Conservation (phyloP, 805 yeast species). For the Cyberlindnera maritima region DNA sequence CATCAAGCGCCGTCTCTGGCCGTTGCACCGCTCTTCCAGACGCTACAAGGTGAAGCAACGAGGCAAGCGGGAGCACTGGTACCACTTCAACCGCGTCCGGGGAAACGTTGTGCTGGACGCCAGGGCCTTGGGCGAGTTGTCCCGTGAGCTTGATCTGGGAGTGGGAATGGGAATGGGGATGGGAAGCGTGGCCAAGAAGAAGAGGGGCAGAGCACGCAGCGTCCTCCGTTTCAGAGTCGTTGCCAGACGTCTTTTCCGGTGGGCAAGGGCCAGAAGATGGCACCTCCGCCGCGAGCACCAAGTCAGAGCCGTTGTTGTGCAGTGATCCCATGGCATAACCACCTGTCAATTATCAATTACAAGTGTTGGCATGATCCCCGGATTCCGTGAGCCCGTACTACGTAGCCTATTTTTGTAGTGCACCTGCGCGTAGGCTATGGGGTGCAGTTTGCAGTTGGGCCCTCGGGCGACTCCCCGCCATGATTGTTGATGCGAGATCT, state of each 20-base stretch:
- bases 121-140: constrained; percentile 16
- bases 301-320: neutral
- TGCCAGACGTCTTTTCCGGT: neutral
- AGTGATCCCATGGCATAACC: neutral
- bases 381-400: no score
- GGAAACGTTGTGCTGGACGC: constrained; percentile 13
- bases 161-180: no score
- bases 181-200: neutral
- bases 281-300: neutral
- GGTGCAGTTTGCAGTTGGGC: no score
- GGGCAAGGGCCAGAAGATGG: constrained; percentile 1
- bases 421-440: neutral
- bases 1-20: constrained; percentile 21
- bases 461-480: neutral
- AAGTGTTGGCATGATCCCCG: no score
- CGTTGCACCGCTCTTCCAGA: constrained; percentile 23
- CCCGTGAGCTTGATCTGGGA: constrained; percentile 8
- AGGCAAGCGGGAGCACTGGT: constrained; percentile 5
- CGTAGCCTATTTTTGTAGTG: neutral
- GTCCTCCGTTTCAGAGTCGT: neutral
- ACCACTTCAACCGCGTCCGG: neutral
- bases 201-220: neutral
- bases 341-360: neutral
- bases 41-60: constrained; percentile 23
- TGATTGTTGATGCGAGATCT: neutral